phyloP scores from a whole-genome alignment of 2,329 filamentous ascomycete species.

The Epichloe sp. region DNA sequence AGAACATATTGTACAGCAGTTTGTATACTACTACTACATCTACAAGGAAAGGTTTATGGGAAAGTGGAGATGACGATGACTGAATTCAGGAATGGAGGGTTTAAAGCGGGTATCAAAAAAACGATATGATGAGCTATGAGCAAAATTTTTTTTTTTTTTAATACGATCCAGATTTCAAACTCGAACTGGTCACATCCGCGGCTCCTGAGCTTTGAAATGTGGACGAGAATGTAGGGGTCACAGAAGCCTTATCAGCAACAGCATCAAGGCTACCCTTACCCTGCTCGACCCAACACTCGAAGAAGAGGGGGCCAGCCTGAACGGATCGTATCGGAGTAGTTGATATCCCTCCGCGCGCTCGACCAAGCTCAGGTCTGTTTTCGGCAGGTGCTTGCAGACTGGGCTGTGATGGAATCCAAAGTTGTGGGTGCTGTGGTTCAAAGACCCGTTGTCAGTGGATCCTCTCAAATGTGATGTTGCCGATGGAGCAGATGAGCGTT shows the following conservation, averaged over 20 bases:
- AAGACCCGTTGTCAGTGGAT: constrained; percentile 1
- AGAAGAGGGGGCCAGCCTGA: constrained; percentile 42
- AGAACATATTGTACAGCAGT: neutral
- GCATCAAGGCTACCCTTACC: constrained; percentile 5
- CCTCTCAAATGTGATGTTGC: neutral
- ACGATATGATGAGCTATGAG: neutral
- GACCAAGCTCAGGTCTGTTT: constrained; percentile 15
- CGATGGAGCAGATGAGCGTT: too few species aligned
- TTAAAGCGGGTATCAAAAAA: neutral
- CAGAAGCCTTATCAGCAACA: neutral
- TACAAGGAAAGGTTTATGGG: neutral
- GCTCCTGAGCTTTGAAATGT: neutral
- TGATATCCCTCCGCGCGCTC: constrained; percentile 22
- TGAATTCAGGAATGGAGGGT: neutral
- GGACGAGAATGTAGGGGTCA: neutral
- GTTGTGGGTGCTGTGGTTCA: constrained; percentile 37
- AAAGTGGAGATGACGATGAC: neutral
- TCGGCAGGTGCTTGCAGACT: constrained; percentile 27
- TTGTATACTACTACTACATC: constrained; percentile 2
- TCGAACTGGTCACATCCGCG: neutral
- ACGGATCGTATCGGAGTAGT: constrained; percentile 40
- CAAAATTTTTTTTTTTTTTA: neutral
- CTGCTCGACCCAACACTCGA: constrained; percentile 52
- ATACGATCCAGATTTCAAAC: neutral
- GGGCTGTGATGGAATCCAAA: constrained; percentile 45